Evolutionary conservation across 345 rosid species (phyloP), one percentile per base, ranked within the genome.

Genomic region (Lenwebbia sp.): DNA sequence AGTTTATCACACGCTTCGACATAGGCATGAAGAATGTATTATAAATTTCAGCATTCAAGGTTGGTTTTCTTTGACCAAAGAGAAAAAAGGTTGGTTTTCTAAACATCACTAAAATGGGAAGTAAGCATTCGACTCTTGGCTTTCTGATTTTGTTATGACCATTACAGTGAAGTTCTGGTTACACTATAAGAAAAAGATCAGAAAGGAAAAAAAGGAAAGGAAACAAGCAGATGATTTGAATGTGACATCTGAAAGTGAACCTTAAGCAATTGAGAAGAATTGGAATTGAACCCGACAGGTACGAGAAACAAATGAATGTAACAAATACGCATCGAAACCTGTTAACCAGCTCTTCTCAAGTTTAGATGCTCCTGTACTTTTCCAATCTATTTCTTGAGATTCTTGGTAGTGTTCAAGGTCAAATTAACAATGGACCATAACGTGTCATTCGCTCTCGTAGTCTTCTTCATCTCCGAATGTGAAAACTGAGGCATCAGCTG

Each of bases 401-500:
- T 83, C n/a, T 54, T 54, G 10, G 10, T 54, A 13, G 37, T 54
- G 56, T 56, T 83, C 84, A 50, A 62, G 41, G n/a, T 28, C 49
- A 33, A 23, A 11, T 15, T 10, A 44, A 58, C 53, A 40, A 55
- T 76, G 37, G 81, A 47, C 57, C 2, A 28, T 78, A 30, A 26
- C 14, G 44, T 33, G 25, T 94, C 87, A 92, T 22, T 95, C 98
- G 54, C 98, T 96, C 86, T 93, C 96, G 26, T 89, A 94, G 85
- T 96, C 97, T 82, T 96, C 98, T 9, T 95, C 98, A 50, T 96
- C 97, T 81, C 98, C 99, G 50, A 96, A 95, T 47, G 92, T 90
- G 87, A 96, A 97, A 55, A 97, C 98, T 2, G 96, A 97, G 25
- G 98, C 96, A 83, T 95, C 99, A 30, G 99, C 98, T 74, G 99